Conservation (phyloP, 108 stramenopile genomes). For the Stephanodiscus minutulus region DNA sequence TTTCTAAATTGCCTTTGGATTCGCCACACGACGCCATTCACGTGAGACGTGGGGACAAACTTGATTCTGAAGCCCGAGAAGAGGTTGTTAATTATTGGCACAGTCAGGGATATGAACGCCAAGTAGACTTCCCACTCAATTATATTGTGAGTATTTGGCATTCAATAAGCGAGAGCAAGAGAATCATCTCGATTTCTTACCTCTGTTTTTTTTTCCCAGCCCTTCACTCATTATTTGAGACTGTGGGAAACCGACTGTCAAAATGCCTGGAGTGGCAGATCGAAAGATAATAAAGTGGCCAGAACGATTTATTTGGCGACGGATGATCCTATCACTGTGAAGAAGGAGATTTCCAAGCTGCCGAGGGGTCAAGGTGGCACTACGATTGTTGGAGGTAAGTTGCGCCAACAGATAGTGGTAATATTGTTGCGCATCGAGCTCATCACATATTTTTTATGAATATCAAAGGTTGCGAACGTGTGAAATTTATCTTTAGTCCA, state of each 20-base stretch:
- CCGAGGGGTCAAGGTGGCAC: slow-evolving; percentile 12
- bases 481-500: slow-evolving; percentile 6
- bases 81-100: slow-evolving; percentile 37
- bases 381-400: slow-evolving; percentile 9
- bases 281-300: neutral
- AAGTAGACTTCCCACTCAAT: slow-evolving; percentile 13
- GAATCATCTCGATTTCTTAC: neutral
- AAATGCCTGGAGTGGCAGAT: neutral
- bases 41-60: slow-evolving; percentile 43
- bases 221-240: slow-evolving; percentile 23
- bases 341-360: slow-evolving; percentile 14
- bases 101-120: slow-evolving; percentile 13
- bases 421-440: neutral
- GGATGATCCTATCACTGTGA: slow-evolving; percentile 27
- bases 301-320: slow-evolving; percentile 30
- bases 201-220: neutral
- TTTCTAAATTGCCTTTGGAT: slow-evolving; percentile 15
- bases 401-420: neutral
- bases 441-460: neutral
- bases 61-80: slow-evolving; percentile 13
- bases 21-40: slow-evolving; percentile 30
- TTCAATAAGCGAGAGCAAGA: neutral
- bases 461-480: slow-evolving; percentile 8
- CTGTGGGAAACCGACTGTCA: slow-evolving; percentile 15
- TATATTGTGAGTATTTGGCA: slow-evolving; percentile 22